phyloP scores from a whole-genome alignment of 331 rosid genomes.

The Malus hybrid region DNA sequence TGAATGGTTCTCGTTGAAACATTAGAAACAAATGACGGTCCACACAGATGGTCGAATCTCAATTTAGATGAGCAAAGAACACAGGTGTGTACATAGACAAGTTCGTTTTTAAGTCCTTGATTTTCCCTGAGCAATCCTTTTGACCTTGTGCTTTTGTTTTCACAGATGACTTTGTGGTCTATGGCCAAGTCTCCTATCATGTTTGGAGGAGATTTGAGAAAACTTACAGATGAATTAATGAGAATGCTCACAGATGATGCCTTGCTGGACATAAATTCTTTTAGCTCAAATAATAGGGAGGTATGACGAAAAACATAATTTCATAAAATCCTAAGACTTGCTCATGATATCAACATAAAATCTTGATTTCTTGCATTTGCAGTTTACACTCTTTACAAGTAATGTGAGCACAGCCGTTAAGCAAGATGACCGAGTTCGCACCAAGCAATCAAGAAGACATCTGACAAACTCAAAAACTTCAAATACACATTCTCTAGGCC shows the following conservation, averaged over 20 bases:
- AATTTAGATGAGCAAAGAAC: conserved; percentile 62
- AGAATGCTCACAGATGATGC: too few relatives aligned
- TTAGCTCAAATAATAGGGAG: conserved; percentile 84
- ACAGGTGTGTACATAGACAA: conserved; percentile 42
- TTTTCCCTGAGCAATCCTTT: background rate
- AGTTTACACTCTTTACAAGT: conserved; percentile 61
- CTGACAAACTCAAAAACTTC: conserved; percentile 25
- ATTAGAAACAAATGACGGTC: conserved; percentile 77
- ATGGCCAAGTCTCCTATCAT: conserved; percentile 93
- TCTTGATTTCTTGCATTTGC: conserved; percentile 23
- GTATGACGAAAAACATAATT: conserved; percentile 30
- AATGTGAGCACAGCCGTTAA: conserved; percentile 20
- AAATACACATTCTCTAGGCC: conserved; percentile 31
- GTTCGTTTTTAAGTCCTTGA: background rate
- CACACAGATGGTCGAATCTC: conserved; percentile 54
- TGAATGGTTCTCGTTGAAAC: background rate
- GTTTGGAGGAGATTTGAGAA: conserved; percentile 56
- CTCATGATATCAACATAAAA: conserved; percentile 1
- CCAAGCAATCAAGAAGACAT: conserved; percentile 22
- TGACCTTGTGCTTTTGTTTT: conserved; percentile 7
- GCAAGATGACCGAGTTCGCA: conserved; percentile 10
- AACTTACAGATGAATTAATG: too few relatives aligned
- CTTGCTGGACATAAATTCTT: conserved; percentile 62
- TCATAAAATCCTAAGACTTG: background rate
- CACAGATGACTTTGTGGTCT: conserved; percentile 85